phyloP scores from a whole-genome alignment of 2,329 filamentous ascomycete species.

The Ophiocordyceps sinensis region DNA sequence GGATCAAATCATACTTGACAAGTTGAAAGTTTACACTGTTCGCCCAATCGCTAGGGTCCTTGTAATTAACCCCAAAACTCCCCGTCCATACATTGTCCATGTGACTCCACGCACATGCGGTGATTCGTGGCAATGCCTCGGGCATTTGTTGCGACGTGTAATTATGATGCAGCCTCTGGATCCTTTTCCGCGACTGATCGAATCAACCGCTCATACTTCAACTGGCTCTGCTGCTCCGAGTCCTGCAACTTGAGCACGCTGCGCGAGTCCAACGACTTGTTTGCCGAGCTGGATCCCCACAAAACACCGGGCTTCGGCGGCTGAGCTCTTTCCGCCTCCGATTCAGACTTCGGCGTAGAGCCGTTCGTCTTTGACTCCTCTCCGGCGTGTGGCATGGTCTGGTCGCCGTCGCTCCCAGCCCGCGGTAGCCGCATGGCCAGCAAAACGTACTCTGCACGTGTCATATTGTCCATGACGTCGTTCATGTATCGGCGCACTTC shows the following conservation, averaged over 20 bases:
- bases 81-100: no score
- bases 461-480: constrained; percentile 55
- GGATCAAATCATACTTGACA: no score
- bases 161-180: constrained; percentile 6
- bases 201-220: constrained; percentile 22
- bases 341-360: constrained; percentile 15
- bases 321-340: constrained; percentile 10
- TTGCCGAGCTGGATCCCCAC: constrained; percentile 14
- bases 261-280: constrained; percentile 4
- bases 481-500: constrained; percentile 55
- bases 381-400: constrained; percentile 8
- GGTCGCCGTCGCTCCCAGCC: constrained; percentile 15
- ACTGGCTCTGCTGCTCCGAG: constrained; percentile 19
- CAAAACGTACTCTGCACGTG: constrained; percentile 50
- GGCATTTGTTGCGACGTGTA: background rate
- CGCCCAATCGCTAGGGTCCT: no score
- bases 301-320: constrained; percentile 17
- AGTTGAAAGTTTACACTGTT: no score
- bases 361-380: constrained; percentile 18
- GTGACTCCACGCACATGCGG: no score
- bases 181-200: constrained; percentile 21
- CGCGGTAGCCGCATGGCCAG: constrained; percentile 52
- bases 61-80: no score
- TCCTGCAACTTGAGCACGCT: constrained; percentile 14
- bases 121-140: no score